Percentiles rank a stretch among this genome's conserved stretches.
Evolutionary conservation across 495 filamentous ascomycete genomes (phyloP).

Genomic region (Cairneyella variabilis): DNA sequence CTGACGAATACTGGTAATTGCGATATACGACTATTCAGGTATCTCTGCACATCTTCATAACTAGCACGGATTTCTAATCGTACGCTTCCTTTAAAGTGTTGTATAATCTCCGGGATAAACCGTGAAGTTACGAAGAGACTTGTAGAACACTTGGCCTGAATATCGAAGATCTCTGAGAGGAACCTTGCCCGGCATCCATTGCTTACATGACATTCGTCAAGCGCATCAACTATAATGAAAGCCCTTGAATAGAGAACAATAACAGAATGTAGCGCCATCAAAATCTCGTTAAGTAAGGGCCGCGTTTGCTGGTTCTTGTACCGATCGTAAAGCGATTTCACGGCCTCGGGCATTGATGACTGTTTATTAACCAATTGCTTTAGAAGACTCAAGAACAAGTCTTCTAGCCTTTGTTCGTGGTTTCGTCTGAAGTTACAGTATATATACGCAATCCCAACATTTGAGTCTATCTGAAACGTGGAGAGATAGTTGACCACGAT

Average conservation of each 20-base stretch:
- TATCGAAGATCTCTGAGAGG: neutral
- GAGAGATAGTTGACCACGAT: constrained; percentile 33
- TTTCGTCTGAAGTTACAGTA: constrained; percentile 37
- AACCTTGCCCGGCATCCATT: constrained; percentile 18
- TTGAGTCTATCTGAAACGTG: constrained; percentile 15
- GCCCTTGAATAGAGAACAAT: constrained; percentile 21
- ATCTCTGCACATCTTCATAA: neutral
- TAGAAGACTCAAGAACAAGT: constrained; percentile 32
- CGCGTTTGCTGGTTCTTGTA: constrained; percentile 19
- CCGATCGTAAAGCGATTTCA: constrained; percentile 26
- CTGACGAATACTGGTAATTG: neutral
- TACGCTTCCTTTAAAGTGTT: neutral
- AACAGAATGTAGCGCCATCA: constrained; percentile 11
- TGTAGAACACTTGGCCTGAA: neutral
- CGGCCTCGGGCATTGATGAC: constrained; percentile 18
- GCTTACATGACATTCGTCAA: constrained; percentile 35
- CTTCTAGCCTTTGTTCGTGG: constrained; percentile 22
- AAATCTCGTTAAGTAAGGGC: constrained; percentile 23
- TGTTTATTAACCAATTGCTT: constrained; percentile 17
- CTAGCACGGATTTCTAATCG: neutral
- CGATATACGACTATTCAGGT: neutral
- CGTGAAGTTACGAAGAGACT: neutral
- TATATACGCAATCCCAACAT: constrained; percentile 33
- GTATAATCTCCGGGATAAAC: neutral
- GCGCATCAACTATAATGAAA: constrained; percentile 41